Base-by-base conservation (phyloP, 768 basidiomycete species). In the Xerocomus potaroensis region DNA sequence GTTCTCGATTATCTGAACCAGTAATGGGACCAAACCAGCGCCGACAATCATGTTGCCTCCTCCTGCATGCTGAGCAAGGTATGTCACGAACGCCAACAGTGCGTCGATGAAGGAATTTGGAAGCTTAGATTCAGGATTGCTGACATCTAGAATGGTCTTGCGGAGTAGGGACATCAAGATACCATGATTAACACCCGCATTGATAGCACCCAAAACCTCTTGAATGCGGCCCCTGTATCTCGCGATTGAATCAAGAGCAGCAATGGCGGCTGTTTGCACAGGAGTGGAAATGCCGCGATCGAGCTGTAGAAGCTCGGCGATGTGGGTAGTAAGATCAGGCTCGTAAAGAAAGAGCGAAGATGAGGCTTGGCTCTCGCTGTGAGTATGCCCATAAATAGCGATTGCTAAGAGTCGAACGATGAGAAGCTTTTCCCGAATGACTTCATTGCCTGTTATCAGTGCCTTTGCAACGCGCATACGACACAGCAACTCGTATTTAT, bases 131-230 rank as follows among this genome's bases (percentile, higher is more conserved):
- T 82, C 76, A 1, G 82, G 73, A 47, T 78, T 77, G 44, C 78
- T 74, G 18, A 92, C 80, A 49, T 91, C 86, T 15, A 74, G 64
- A 15, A 91, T 84, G 19, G 88, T 87, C 67, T 83, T 85, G 50
- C 93, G 80, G 45, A 97, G 75, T 29, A 93, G 72, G 23, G 87
- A 84, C 84, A 98, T 91, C 21, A 99, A 66, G 32, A 92, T 85
- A 11, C 96, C 96, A 60, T 98, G 96, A 58, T 92, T 96, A 45
- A 97, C 91, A 35, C 91, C 91, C 21, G 91, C 94, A 62, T 96
- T 96, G 30, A 98, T 79, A 1, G 93, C 85, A 5, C 85, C 84
- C 37, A 96, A 67, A 31, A 95, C 91, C 61, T 98, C 96, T 56
- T 83, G 80, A 29, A 89, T 77, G 62, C 86, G 91, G 49, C 71